phyloP scores from a whole-genome alignment of 371 early-diverging fungal species.

The Cokeromyces recurvatus region DNA sequence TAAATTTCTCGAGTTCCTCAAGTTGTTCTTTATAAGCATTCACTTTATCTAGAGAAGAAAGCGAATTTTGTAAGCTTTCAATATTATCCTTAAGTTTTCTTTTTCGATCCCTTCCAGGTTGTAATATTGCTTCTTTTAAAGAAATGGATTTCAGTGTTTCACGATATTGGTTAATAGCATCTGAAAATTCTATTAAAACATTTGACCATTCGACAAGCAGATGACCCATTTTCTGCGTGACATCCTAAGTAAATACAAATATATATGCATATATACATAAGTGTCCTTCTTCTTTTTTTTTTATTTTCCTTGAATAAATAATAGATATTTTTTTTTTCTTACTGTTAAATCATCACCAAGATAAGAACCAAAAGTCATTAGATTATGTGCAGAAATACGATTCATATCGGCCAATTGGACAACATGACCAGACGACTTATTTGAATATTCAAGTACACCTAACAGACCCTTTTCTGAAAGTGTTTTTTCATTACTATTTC shows the following conservation, averaged over 20 bases:
- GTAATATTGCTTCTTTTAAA: conserved; percentile 23
- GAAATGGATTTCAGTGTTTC: conserved; percentile 33
- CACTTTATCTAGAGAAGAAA: conserved; percentile 25
- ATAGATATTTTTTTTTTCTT: too few relatives aligned
- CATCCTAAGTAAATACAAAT: too few relatives aligned
- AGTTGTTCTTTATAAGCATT: conserved; percentile 28
- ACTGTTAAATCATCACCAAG: conserved; percentile 39
- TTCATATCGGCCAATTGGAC: conserved; percentile 26
- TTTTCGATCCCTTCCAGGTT: conserved; percentile 26
- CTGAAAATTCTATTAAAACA: conserved; percentile 29
- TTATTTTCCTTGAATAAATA: too few relatives aligned
- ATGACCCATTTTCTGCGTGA: conserved; percentile 28
- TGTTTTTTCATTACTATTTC: conserved; percentile 6
- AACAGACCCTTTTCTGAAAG: conserved; percentile 23
- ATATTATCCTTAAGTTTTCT: conserved; percentile 27
- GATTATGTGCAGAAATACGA: conserved; percentile 26
- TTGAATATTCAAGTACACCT: conserved; percentile 21
- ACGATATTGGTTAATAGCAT: conserved; percentile 31
- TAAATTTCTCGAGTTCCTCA: conserved; percentile 18
- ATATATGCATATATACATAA: background rate
- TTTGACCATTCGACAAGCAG: conserved; percentile 27
- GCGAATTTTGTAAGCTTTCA: conserved; percentile 18
- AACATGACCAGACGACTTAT: conserved; percentile 18
- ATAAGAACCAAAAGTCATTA: conserved; percentile 33
- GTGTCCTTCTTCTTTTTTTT: background rate